A percentile compares a stretch with the other conserved stretches of the same genome.
phyloP scores from a whole-genome alignment of 345 rosid species.

The Adansonia digitata region DNA sequence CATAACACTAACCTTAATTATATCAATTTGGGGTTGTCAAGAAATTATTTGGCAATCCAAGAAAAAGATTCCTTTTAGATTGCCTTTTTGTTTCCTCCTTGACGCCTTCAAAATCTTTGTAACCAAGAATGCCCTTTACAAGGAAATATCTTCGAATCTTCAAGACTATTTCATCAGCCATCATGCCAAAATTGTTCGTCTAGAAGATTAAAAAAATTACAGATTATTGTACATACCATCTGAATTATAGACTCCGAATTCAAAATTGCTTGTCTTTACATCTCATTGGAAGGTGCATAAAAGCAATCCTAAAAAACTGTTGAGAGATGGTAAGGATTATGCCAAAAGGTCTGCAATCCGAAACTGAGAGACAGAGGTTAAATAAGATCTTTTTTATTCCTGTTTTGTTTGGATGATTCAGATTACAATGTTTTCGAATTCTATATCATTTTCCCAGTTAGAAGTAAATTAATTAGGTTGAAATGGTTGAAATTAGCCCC shows the following conservation, averaged over 20 bases:
- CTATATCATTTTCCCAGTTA: too few relatives aligned
- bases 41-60: constrained; percentile 13
- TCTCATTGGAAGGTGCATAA: background rate
- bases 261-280: too few relatives aligned
- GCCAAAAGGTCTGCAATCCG: background rate
- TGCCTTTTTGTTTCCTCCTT: background rate
- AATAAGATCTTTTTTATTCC: too few relatives aligned
- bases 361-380: too few relatives aligned
- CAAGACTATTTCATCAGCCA: background rate
- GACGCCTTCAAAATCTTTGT: background rate
- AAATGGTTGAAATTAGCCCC: too few relatives aligned
- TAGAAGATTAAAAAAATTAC: too few relatives aligned
- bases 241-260: too few relatives aligned
- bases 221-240: too few relatives aligned
- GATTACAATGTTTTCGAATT: too few relatives aligned
- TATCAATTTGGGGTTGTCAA: background rate
- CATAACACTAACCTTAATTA: background rate
- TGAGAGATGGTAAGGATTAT: background rate
- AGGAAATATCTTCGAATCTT: background rate
- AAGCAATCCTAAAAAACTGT: background rate
- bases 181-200: background rate
- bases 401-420: too few relatives aligned
- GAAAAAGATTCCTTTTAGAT: constrained; percentile 17
- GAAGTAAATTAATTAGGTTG: too few relatives aligned
- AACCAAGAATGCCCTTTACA: background rate